Conservation (phyloP, 306 rosid genomes). For the Inga laurina region DNA sequence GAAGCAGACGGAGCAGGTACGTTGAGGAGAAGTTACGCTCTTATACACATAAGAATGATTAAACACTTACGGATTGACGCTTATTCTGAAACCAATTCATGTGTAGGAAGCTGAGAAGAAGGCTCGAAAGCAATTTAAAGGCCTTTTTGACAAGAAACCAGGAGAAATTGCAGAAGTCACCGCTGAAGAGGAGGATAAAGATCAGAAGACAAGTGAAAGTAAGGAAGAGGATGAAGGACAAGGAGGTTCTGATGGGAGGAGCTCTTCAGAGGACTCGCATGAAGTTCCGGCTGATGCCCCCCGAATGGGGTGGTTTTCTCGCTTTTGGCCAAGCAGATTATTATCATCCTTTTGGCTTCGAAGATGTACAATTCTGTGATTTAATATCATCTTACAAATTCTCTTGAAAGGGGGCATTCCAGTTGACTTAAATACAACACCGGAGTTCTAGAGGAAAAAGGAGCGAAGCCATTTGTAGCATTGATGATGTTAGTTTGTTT, state of each 20-base stretch:
- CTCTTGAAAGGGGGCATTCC: constrained; percentile 26
- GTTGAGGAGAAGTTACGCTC: constrained; percentile 22
- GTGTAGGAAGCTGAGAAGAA: constrained; percentile 75
- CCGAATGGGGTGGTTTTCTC: constrained; percentile 61
- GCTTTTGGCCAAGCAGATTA: constrained; percentile 59
- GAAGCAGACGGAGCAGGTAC: constrained; percentile 80
- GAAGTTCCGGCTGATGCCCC: constrained; percentile 47
- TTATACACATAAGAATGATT: background rate
- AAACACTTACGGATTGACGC: background rate
- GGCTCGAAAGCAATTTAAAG: constrained; percentile 83
- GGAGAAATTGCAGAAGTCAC: constrained; percentile 80
- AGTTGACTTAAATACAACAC: constrained; percentile 21
- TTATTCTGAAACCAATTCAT: constrained; percentile 22
- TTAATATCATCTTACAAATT: constrained; percentile 9
- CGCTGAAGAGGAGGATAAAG: constrained; percentile 45
- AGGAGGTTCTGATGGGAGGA: constrained; percentile 45
- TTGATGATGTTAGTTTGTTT: background rate
- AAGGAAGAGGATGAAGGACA: constrained; percentile 41
- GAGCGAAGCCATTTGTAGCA: constrained; percentile 18
- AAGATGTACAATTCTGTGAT: constrained; percentile 70
- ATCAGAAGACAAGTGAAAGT: constrained; percentile 41
- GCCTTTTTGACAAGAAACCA: constrained; percentile 92
- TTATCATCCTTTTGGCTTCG: constrained; percentile 61
- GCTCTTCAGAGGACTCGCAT: constrained; percentile 49
- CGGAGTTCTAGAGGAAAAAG: background rate